Base-by-base conservation (phyloP, 441 rosid genomes). In the Erysimum pusillum region DNA sequence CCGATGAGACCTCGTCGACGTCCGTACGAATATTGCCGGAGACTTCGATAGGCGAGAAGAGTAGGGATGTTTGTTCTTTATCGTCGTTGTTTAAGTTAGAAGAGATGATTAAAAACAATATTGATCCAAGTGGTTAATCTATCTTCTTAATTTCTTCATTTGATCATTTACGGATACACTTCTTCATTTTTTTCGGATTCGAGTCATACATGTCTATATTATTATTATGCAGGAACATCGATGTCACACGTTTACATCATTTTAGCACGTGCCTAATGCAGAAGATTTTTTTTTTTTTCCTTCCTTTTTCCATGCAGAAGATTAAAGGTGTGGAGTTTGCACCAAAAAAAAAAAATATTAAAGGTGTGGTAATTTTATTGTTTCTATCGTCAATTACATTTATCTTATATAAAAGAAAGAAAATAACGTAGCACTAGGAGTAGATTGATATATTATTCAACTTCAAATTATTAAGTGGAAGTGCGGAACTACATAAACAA, bases 1-100 rank as follows among this genome's bases (percentile, higher is more conserved):
- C 82, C 0, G 84, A 85, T 48, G 82, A 80, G 53, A 77, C 77
- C 73, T 85, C 87, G 12, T 69, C 78, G 56, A 76, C 75, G 18
- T 66, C 61, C 20, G 58, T 44, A 51, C 73, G 76, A n/a, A 20
- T 74, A 36, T 70, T 77, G 22, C 62, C 57, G 46, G 77, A 44
- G 39, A 46, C 18, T 64, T 48, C 60, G 18, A 13, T 38, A 36
- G 32, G 63, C 36, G 72, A 65, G 54, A 65, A 72, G 73, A 71
- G 62, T 31, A 66, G 6, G 22, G 57, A 49, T 7, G 72, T 49
- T 53, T 54, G 75, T 53, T 69, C 64, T 69, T 63, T 76, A 69
- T 69, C 75, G 51, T 62, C 79, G 44, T 62, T 69, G 75, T 76
- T 76, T 63, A 66, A 69, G 52, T 69, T 54, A 54, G 76, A 76